phyloP scores from a whole-genome alignment of 2,329 filamentous ascomycete genomes.

The Daldinia sp. region DNA sequence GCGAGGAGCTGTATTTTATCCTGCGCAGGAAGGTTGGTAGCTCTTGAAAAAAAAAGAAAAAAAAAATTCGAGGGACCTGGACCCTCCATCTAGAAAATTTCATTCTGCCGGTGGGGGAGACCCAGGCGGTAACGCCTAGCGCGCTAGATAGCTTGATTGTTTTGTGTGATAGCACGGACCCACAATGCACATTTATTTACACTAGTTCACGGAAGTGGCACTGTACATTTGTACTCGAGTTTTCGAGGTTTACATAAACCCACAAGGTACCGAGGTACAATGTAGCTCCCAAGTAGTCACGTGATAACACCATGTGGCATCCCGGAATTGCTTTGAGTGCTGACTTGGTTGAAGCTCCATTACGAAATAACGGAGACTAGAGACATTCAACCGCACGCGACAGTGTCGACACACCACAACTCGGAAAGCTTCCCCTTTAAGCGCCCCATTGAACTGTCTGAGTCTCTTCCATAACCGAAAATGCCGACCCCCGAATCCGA shows the following conservation, averaged over 20 bases:
- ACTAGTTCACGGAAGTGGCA: neutral
- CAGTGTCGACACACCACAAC: conserved; percentile 14
- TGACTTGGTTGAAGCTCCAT: conserved; percentile 27
- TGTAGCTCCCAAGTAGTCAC: conserved; percentile 12
- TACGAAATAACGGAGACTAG: conserved; percentile 25
- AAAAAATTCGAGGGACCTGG: conserved; percentile 39
- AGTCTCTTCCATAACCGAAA: conserved; percentile 45
- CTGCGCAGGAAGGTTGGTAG: conserved; percentile 29
- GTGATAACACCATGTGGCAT: conserved; percentile 25
- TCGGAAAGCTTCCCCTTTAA: conserved; percentile 1
- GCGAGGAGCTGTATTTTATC: conserved; percentile 35
- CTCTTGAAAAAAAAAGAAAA: conserved; percentile 33
- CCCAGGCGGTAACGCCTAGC: conserved; percentile 48
- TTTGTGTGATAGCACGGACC: conserved; percentile 31
- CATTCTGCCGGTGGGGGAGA: conserved; percentile 47
- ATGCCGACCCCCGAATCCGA: conserved; percentile 89
- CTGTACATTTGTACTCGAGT: neutral
- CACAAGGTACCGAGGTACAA: conserved; percentile 5
- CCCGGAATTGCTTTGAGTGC: conserved; percentile 13
- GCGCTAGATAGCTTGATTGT: conserved; percentile 11
- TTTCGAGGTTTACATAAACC: neutral
- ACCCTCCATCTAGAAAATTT: conserved; percentile 42
- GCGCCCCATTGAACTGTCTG: conserved; percentile 16
- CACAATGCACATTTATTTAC: neutral
- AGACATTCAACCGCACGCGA: conserved; percentile 21